Base-by-base conservation (phyloP, 345 rosid genomes). In the Psidium friedrichsthalianum region DNA sequence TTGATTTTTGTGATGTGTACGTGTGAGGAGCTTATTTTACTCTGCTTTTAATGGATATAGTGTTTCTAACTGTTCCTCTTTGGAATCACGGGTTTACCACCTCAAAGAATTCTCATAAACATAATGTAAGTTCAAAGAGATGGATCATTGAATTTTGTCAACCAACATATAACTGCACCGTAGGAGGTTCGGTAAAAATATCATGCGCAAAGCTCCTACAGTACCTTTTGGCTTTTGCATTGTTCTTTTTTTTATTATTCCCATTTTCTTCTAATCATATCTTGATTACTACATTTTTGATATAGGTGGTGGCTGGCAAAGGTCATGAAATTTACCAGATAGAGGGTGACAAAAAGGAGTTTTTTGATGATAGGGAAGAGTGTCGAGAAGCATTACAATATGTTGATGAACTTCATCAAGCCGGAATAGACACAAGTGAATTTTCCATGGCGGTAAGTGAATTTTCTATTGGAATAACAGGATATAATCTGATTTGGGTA, bases 351-450 rank as follows among this genome's bases (percentile, higher is more conserved):
- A 95, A 92, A 86, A 93, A 88, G 55, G 98, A 97, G 90, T 95
- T 93, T 82, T 95, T 90, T 89, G 98, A 95, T 88, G 99, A 97
- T 83, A 86, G 98, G 59, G 98, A 95, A 84, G 98, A 95, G 89
- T 95, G 99, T 76, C 90, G 96, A 80, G 98, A 96, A 90, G 98
- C 99, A 89, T 91, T 94, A 91, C 98, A 95, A 86, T 93, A 93
- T 80, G 99, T 95, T 69, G 99, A 95, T 82, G 98, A 96, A 90
- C 98, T 96, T 87, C 99, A 97, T 88, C 97, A 87, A 93, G 95
- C 98, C 82, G 99, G 99, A 89, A 97, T 97, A 86, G 99, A 95
- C 90, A 95, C 98, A 3, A 95, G 98, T 87, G 99, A 97, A 92
- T 94, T 97, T 97, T 86, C 98, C 99, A 40, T 97, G 99, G 99